Evolutionary conservation across 257 asterid genomes (phyloP).

Genomic region (Solanum chilense): DNA sequence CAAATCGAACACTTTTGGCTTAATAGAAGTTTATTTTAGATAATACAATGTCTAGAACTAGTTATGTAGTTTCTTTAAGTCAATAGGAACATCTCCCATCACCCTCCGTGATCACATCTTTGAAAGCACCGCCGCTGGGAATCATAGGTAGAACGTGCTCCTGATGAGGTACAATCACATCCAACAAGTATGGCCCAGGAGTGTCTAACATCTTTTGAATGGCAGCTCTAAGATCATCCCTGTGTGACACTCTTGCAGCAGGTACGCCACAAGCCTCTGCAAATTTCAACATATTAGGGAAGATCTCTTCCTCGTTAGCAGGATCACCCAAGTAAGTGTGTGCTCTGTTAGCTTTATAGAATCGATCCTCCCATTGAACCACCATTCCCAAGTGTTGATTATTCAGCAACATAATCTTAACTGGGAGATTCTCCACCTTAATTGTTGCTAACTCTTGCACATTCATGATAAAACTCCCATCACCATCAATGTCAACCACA

Average conservation of each 20-base stretch:
- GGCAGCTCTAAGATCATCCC: slow-evolving; percentile 1
- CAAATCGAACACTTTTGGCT: background rate
- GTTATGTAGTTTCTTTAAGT: background rate
- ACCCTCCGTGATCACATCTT: slow-evolving; percentile 6
- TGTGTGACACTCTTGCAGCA: slow-evolving; percentile 5
- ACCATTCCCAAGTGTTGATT: slow-evolving; percentile 10
- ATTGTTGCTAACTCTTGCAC: slow-evolving; percentile 8
- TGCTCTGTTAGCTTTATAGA: slow-evolving; percentile 6
- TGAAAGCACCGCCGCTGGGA: slow-evolving; percentile 5
- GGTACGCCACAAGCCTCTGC: slow-evolving; percentile 8
- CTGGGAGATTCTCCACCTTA: slow-evolving; percentile 4
- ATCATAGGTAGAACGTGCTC: slow-evolving; percentile 8
- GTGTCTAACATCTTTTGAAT: slow-evolving; percentile 1
- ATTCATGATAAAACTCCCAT: slow-evolving; percentile 5
- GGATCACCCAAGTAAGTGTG: slow-evolving; percentile 5
- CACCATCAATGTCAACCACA: slow-evolving; percentile 7
- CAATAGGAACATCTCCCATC: slow-evolving; percentile 2
- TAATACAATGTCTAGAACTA: background rate
- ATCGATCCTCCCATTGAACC: slow-evolving; percentile 12
- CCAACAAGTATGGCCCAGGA: slow-evolving; percentile 13
- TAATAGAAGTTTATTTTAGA: background rate
- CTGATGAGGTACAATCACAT: slow-evolving; percentile 6
- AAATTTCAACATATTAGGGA: slow-evolving; percentile 7
- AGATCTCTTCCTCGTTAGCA: background rate
- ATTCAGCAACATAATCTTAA: slow-evolving; percentile 1